A percentile compares a stretch with the other conserved stretches of the same genome.
Evolutionary conservation across 1,284 basidiomycete species (phyloP).

Genomic region (Pseudozyma tsukubaensis): DNA sequence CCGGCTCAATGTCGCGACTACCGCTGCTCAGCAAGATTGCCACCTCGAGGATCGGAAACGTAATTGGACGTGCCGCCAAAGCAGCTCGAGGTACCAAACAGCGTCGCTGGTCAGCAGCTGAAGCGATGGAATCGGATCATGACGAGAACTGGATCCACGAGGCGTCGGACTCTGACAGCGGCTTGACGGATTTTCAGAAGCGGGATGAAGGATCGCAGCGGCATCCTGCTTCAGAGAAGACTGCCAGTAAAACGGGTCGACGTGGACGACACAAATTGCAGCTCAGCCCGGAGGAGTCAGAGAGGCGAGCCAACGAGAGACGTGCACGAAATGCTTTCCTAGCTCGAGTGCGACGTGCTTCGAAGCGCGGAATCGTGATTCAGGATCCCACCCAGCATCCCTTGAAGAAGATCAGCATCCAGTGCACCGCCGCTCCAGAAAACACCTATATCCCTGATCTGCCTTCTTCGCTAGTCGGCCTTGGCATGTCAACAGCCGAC

Average conservation of each 20-base stretch:
- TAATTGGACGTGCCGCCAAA: slow-evolving; percentile 8
- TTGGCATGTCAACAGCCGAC: slow-evolving; percentile 51
- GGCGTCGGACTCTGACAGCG: slow-evolving; percentile 25
- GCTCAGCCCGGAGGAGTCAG: slow-evolving; percentile 34
- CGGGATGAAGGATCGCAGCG: slow-evolving; percentile 22
- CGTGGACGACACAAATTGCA: slow-evolving; percentile 38
- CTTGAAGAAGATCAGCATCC: slow-evolving; percentile 45
- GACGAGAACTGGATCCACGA: slow-evolving; percentile 20
- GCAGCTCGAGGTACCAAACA: slow-evolving; percentile 33
- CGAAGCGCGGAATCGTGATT: slow-evolving; percentile 48
- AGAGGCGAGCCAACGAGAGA: slow-evolving; percentile 27
- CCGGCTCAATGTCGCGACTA: not conserved
- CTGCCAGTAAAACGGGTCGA: slow-evolving; percentile 16
- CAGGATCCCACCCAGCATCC: slow-evolving; percentile 47
- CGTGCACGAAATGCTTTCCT: slow-evolving; percentile 49
- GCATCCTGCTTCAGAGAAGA: slow-evolving; percentile 19
- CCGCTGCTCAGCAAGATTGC: slow-evolving; percentile 16
- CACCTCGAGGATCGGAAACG: slow-evolving; percentile 1
- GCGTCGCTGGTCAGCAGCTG: slow-evolving; percentile 29
- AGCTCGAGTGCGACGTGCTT: slow-evolving; percentile 47
- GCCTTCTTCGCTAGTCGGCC: slow-evolving; percentile 46
- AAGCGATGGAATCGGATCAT: slow-evolving; percentile 16
- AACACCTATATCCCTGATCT: slow-evolving; percentile 55
- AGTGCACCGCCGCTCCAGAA: slow-evolving; percentile 41
- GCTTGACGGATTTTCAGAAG: slow-evolving; percentile 26